Base-by-base conservation (phyloP, 805 yeast genomes). In the Zygoascus tannicola region DNA sequence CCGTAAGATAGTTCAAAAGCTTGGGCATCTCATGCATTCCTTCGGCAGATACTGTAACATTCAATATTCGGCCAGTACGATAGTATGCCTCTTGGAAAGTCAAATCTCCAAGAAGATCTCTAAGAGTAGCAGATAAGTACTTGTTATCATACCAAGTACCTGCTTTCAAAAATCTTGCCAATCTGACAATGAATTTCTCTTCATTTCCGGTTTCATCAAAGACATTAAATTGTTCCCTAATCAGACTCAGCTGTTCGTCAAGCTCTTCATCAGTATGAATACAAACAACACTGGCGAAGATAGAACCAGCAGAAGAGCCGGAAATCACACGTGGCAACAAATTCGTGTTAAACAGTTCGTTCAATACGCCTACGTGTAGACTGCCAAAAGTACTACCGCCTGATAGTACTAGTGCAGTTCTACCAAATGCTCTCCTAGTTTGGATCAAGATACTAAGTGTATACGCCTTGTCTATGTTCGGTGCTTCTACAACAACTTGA, bases 361-460 rank as follows among this genome's bases (percentile, higher is more conserved):
- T 78, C 38, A 90, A 65, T 0, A 92, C 96, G 1, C 99, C 99
- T 46, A 87, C 83, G 52, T 90, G 97, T 49, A 88, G 78, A 41
- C 90, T 65, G 0, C 97, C 98, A 66, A 90, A 84, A 3, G 95
- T 84, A 2, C 95, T 87, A 1, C 99, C 99, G 1, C 99, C 99
- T 39, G 94, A 81, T 43, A 92, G 71, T n/a, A 94, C 86, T 22
- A 92, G 67, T 0, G 97, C 98, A 0, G 97, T 88, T 44, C 96
- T 71, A 0, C 99, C 99, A 41, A 85, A 85, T 55, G 88, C 86
- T 60, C 84, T 84, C 47, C 96, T 71, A 0, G 97, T 85, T 58
- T 90, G 95, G 33, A 83, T 75, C 28, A 90, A 67, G 74, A 85
- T 84, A 1, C 84, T 84, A 44, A 90, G 65, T 14, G 85, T 68